These are phyloP conservation scores for Xerocomus spinulosus DNA, from an alignment of 768 basidiomycete species.

Conservation along the genomic window DNA sequence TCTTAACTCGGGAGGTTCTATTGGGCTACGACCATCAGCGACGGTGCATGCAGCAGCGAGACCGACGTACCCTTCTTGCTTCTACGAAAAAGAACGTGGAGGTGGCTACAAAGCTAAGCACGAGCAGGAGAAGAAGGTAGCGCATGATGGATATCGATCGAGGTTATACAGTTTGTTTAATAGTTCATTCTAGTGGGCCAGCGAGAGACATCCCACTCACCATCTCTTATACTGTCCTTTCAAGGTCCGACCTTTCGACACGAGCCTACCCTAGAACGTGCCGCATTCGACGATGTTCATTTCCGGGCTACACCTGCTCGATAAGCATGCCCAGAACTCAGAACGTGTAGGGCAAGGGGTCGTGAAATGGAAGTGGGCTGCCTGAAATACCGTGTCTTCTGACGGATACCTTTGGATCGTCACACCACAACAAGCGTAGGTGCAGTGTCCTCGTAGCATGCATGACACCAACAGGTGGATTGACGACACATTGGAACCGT, in stretches of 20 bases:
- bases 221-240: slow-evolving; percentile 26
- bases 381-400: not conserved
- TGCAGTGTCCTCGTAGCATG: not conserved
- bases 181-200: slow-evolving; percentile 30
- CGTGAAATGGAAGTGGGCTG: slow-evolving; percentile 16
- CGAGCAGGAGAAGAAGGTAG: slow-evolving; percentile 26
- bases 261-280: slow-evolving; percentile 27
- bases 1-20: slow-evolving; percentile 13
- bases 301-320: slow-evolving; percentile 14
- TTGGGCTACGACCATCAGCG: slow-evolving; percentile 19
- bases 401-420: slow-evolving; percentile 5
- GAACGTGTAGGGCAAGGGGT: slow-evolving; percentile 1
- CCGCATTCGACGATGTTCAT: slow-evolving; percentile 11
- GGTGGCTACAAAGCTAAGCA: slow-evolving; percentile 25
- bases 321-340: slow-evolving; percentile 2
- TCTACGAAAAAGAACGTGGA: slow-evolving; percentile 31
- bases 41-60: not conserved
- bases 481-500: not conserved
- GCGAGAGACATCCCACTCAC: not conserved
- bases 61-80: slow-evolving; percentile 22
- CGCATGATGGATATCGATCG: slow-evolving; percentile 15
- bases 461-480: slow-evolving; percentile 1
- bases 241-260: slow-evolving; percentile 20
- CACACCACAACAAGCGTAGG: slow-evolving; percentile 1
- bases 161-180: slow-evolving; percentile 13